Percentiles rank a stretch among this genome's conserved stretches.
Conservation (phyloP, 345 rosid genomes). For the Bruguiera sexangula region DNA sequence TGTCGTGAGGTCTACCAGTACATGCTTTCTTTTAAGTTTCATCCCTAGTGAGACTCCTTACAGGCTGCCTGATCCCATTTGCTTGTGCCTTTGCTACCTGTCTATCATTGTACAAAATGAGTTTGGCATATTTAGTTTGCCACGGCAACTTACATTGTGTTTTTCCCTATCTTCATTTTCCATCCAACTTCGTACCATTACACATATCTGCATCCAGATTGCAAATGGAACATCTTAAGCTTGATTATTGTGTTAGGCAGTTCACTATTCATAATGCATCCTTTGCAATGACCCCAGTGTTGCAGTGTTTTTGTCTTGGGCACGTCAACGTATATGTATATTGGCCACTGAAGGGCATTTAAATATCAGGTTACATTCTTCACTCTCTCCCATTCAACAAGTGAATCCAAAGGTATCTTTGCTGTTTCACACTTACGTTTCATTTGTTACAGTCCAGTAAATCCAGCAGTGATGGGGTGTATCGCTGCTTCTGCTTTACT, state of each 20-base stretch:
- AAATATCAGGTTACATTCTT: slow-evolving; percentile 36
- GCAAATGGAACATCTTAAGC: background rate
- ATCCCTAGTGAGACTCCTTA: background rate
- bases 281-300: slow-evolving; percentile 43
- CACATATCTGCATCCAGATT: background rate
- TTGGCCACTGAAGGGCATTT: slow-evolving; percentile 29
- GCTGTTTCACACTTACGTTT: background rate
- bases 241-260: background rate
- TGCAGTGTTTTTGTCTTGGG: slow-evolving; percentile 90
- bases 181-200: too few species aligned
- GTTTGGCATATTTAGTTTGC: background rate
- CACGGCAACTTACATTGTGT: background rate
- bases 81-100: background rate
- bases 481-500: slow-evolving; percentile 77
- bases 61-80: background rate
- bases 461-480: slow-evolving; percentile 77
- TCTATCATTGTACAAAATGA: background rate
- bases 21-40: background rate
- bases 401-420: background rate
- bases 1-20: background rate
- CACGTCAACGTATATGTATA: slow-evolving; percentile 31
- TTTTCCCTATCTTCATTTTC: too few species aligned
- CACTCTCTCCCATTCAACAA: background rate
- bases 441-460: slow-evolving; percentile 31
- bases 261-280: background rate